Evolutionary conservation across 176 grass and related monocot species (phyloP).

Genomic region (Melocanna baccifera): DNA sequence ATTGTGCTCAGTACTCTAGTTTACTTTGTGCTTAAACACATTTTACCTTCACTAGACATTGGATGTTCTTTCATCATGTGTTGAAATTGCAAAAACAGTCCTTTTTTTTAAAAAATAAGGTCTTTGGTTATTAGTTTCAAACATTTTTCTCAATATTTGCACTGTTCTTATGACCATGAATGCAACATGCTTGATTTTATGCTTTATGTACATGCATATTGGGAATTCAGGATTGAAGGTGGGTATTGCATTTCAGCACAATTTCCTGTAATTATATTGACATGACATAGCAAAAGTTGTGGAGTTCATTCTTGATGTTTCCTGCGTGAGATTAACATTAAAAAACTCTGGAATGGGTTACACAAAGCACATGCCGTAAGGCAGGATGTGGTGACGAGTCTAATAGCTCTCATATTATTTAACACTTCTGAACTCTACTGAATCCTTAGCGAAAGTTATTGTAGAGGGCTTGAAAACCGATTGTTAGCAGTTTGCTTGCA

Average conservation of each 20-base stretch:
- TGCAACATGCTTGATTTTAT: not conserved
- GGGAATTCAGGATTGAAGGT: not conserved
- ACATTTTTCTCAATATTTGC: not conserved
- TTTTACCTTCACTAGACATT: not conserved
- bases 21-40: not conserved
- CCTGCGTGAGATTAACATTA: not conserved
- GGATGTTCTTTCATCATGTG: not conserved
- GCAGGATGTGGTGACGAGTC: not conserved
- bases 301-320: not conserved
- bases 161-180: not conserved
- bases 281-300: not conserved
- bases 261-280: not conserved
- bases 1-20: not conserved
- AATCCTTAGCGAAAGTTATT: not conserved
- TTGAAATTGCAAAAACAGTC: not conserved
- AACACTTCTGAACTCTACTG: not conserved
- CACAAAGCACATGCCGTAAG: not conserved
- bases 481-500: not conserved
- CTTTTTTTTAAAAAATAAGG: not conserved
- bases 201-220: not conserved
- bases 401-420: not conserved
- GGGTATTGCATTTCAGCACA: not conserved
- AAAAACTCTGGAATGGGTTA: not conserved
- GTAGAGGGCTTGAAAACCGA: not conserved
- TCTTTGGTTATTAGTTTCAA: not conserved